Evolutionary conservation across 2,329 filamentous ascomycete species (phyloP), one percentile per base, ranked within the genome.

Genomic region (Aspergillus udagawae): DNA sequence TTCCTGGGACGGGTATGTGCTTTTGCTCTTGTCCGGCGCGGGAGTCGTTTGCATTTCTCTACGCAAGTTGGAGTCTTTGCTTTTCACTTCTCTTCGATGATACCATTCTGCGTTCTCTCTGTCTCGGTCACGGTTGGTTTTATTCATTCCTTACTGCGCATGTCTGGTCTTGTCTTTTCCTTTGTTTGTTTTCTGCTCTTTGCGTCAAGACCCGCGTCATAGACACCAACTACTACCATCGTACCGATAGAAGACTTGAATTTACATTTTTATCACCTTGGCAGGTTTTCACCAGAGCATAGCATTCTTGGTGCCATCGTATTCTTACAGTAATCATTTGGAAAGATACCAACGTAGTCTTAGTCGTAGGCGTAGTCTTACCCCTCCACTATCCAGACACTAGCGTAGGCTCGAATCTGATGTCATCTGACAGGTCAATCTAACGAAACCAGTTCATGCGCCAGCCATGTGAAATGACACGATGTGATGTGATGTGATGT

Each of bases 21-120:
- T 60, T 68, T 61, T 61, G 63, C 50, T 60, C 53, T 52, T 49
- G 50, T 54, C 51, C 56, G 58, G 62, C 58, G 60, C 54, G 55
- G 68, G 66, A 63, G 63, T 67, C 58, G 60, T 63, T 57, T 63
- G 61, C 64, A 63, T 62, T 63, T 58, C 51, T 52, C 51, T 52
- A 52, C 59, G 60, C 44, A 64, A 61, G 65, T 63, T 60, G 56
- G 64, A 65, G 64, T 65, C 65, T 65, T 59, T 70, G 65, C 47
- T 52, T 53, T 48, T 55, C 25, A 56, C 63, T 58, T 63, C 56
- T 54, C 69, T 70, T 70, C 60, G 65, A 69, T 71, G 70, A 73
- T 73, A 73, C 70, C 70, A 73, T 72, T 70, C 65, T 64, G 70
- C 70, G 70, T 63, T 63, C 65, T 58, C 54, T 53, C 48, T 53